These are phyloP conservation scores for Pythium biforme DNA, from an alignment of 352 stramenopile genomes.

Conservation along the genomic window DNA sequence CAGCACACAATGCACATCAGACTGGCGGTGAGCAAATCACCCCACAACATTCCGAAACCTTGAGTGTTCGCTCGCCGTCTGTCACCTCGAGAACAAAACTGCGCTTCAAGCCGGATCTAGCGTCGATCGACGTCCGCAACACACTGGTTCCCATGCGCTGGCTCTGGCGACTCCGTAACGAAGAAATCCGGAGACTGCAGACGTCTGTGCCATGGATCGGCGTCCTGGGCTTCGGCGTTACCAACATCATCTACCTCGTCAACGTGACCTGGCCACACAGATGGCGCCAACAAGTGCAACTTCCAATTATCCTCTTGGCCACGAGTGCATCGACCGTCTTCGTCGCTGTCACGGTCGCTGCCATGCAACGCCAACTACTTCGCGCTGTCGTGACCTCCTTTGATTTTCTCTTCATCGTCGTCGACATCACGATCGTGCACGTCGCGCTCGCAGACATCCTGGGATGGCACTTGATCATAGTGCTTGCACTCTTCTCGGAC, in stretches of 20 bases:
- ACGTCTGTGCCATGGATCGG: not conserved
- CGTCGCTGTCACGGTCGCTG: not conserved
- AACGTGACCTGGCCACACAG: not conserved
- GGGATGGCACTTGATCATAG: not conserved
- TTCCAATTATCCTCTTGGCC: not conserved
- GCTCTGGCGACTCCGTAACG: not conserved
- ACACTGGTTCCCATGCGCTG: not conserved
- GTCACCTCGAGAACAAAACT: not conserved
- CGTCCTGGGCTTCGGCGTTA: not conserved
- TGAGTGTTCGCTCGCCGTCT: not conserved
- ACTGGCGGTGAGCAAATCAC: no score
- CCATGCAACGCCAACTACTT: slow-evolving; percentile 30
- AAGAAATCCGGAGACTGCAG: not conserved
- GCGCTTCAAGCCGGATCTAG: not conserved
- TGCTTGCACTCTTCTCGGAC: not conserved
- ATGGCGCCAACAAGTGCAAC: not conserved
- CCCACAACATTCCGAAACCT: not conserved
- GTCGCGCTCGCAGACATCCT: slow-evolving; percentile 1
- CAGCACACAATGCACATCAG: not conserved
- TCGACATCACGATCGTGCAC: not conserved
- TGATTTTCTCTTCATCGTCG: slow-evolving; percentile 1
- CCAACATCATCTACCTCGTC: not conserved
- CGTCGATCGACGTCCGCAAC: not conserved
- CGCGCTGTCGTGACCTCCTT: slow-evolving; percentile 25
- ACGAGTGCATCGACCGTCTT: not conserved